Base-by-base conservation (phyloP, 352 stramenopile genomes). In the Phytopythium helicoides region DNA sequence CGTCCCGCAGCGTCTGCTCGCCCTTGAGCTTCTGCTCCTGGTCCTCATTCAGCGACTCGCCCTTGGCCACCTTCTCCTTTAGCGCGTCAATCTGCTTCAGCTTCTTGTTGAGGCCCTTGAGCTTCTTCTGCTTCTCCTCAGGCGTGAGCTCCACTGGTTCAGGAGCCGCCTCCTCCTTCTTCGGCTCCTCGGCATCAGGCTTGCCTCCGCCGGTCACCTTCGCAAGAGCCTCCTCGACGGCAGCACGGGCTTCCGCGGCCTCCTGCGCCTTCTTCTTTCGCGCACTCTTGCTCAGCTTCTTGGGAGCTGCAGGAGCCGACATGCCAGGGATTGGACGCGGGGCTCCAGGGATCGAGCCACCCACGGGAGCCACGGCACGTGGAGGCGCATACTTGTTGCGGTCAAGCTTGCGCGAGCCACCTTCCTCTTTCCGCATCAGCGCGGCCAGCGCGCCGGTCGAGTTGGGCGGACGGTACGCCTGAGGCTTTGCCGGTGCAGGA, bases 371-470 rank as follows among this genome's bases (percentile, higher is more conserved):
- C 4, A 52, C 54, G 16, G 61, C 47, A n/a, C 71, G 71, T 8
- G 78, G 76, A 10, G 81, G 66, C 5, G 68, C 76, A 52, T 92
- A 95, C 60, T 93, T 92, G 76, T 92, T 91, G 28, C 79, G 76
- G 51, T 95, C 82, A 16, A 95, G 73, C 62, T 93, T 95, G 59
- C 71, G 83, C 8, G 82, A 75, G 11, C 85, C 85, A 19, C 73
- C 73, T 42, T 92, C 84, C 54, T 95, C 82, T 50, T 86, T 81
- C n/a, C 89, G 74, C 85, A 99, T 97, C 53, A 98, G 82, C 35
- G 97, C 95, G 6, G 96, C 92, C 22, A 99, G 79, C 10, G 86
- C 84, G 26, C 91, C 91, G 0, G 84, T 94, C 45, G 89, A 96
- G 41, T 86, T 83, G 4, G 91, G 91, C 2, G 84, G 88, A 56